Evolutionary conservation across 23 red algal genomes (phyloP).

Genomic region (Porphyridium purpureum): DNA sequence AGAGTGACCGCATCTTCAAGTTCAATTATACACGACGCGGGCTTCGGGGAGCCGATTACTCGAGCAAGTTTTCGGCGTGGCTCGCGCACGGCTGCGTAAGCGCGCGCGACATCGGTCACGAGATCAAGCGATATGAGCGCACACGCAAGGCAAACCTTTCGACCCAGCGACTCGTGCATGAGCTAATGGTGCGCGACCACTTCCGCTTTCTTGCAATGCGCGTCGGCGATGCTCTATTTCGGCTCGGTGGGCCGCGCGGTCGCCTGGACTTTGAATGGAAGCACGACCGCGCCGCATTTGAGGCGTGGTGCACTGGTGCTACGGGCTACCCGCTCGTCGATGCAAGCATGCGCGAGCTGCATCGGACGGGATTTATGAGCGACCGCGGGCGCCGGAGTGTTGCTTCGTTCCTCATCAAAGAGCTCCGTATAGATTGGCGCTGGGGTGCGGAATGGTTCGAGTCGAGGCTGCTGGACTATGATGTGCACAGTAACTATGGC

Average conservation of each 20-base stretch:
- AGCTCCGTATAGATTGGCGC: constrained; percentile 71
- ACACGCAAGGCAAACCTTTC: constrained; percentile 18
- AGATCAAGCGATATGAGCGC: constrained; percentile 43
- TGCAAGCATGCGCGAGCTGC: constrained; percentile 77
- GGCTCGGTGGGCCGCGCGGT: too few relatives aligned
- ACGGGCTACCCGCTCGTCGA: constrained; percentile 82
- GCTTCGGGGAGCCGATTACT: constrained; percentile 23
- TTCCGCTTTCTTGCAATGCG: constrained; percentile 60
- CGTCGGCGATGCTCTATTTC: too few relatives aligned
- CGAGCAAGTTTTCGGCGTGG: constrained; percentile 66
- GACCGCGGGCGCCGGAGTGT: constrained; percentile 85
- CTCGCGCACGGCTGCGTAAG: constrained; percentile 58
- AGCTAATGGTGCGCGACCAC: constrained; percentile 64
- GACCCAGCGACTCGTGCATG: constrained; percentile 86
- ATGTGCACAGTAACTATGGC: constrained; percentile 58
- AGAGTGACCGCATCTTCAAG: constrained; percentile 5
- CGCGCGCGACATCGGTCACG: constrained; percentile 47
- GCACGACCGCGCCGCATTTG: background rate
- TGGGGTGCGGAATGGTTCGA: constrained; percentile 86
- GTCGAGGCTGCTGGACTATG: constrained; percentile 66
- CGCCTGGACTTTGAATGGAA: constrained; percentile 1
- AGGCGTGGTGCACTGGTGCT: constrained; percentile 40
- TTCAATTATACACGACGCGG: constrained; percentile 80
- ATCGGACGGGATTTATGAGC: constrained; percentile 62
- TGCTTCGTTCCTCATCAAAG: constrained; percentile 77